Conservation (phyloP, 805 yeast genomes). For the Candida vartiovaarae region DNA sequence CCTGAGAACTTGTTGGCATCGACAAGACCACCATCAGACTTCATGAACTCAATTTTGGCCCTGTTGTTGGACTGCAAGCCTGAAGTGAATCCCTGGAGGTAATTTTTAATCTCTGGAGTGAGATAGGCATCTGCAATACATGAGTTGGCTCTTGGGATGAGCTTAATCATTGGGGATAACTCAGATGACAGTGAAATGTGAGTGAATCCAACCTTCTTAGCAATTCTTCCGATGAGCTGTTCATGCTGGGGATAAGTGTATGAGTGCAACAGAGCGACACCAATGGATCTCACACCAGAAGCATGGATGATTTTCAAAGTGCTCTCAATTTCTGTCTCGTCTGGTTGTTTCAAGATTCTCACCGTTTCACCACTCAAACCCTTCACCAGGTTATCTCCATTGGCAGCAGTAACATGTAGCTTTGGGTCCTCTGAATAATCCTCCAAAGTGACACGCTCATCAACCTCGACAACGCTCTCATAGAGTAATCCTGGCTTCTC, state of each 20-base stretch:
- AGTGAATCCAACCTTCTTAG: conserved; percentile 56
- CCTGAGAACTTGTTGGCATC: conserved; percentile 83
- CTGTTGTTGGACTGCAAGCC: conserved; percentile 46
- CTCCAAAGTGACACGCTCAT: conserved; percentile 84
- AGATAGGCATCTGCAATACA: conserved; percentile 77
- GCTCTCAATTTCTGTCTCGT: conserved; percentile 34
- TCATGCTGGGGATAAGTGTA: conserved; percentile 73
- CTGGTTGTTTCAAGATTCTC: conserved; percentile 46
- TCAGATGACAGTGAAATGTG: conserved; percentile 64
- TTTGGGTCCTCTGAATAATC: conserved; percentile 72
- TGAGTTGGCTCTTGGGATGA: conserved; percentile 69
- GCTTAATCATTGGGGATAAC: conserved; percentile 73
- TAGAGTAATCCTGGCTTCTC: conserved; percentile 66
- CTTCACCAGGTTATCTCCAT: conserved; percentile 28
- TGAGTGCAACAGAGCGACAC: conserved; percentile 65
- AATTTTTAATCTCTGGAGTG: conserved; percentile 69
- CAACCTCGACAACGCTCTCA: conserved; percentile 72
- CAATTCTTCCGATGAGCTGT: conserved; percentile 47
- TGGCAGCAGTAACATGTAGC: conserved; percentile 15
- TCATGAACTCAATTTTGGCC: conserved; percentile 77
- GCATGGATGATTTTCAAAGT: conserved; percentile 39
- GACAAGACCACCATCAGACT: conserved; percentile 92
- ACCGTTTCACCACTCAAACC: conserved; percentile 70
- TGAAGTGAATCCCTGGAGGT: conserved; percentile 50
- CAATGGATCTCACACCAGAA: conserved; percentile 60